Evolutionary conservation across 805 yeast species (phyloP), one percentile per base, ranked within the genome.

Genomic region (Saccharomycopsis sp.): DNA sequence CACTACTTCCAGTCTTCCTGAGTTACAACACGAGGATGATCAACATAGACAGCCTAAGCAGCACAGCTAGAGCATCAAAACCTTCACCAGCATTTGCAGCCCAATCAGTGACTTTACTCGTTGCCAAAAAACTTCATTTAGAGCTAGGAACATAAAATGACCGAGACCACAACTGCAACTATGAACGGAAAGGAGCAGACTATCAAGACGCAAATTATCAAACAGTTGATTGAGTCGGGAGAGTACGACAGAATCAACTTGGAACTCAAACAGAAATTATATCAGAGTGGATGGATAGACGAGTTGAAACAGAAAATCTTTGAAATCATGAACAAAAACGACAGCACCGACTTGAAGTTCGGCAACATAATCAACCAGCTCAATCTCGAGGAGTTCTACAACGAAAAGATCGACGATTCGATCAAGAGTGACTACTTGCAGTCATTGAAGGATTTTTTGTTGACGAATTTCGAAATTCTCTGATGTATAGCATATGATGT

Each of bases 251-350:
- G 79, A 76, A 85, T 89, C 57, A 83, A 86, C 53, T 79, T 80
- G 54, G 75, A 78, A 52, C 72, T 91, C 59, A 82, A 82, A 64
- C 77, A 84, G 57, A 81, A 80, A 65, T 77, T 91, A 9, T 78
- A 83, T 55, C 87, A 87, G 66, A 78, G 85, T 1, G 97, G 97
- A 3, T 91, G 97, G 97, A 82, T 81, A 60, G 96, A 89, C 64
- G 78, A 84, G 56, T 91, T 24, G 76, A 81, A 51, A 79, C 77
- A 46, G 64, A 52, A 40, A 34, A 54, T 44, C 44, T 16, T 9
- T 20, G 52, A 55, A 23, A 46, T 57, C 15, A 14, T 54, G 34
- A 53, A 34, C 24, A 51, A 16, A 14, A 51, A 48, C 47, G 57
- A 51, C 29, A 24, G 34, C 34, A 54, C 50, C 34, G 56, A 55